Base-by-base conservation (phyloP, 495 filamentous ascomycete genomes). In the Penicillium bialowiezense region DNA sequence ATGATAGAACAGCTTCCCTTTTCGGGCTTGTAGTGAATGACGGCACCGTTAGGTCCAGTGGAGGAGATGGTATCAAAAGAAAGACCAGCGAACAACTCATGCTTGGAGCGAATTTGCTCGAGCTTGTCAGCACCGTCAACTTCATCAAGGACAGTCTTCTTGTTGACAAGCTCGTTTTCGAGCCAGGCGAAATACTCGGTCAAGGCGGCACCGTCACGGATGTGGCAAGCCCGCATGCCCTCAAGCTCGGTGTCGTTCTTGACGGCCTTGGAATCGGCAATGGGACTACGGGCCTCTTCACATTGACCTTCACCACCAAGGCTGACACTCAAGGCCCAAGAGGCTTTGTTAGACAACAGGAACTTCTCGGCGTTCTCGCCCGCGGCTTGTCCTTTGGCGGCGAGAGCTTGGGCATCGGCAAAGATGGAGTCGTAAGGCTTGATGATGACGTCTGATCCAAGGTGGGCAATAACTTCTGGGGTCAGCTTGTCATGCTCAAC, bases 41-140 rank as follows among this genome's bases (percentile, higher is more conserved):
- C 83, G 2, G 95, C 95, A 28, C 91, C 93, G 71, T 99, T 97
- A 17, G 93, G 71, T 5, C 95, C 95, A 1, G 90, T 96, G 0
- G 91, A 95, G 9, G 93, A 97, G 53, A 99, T 97, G 4, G 95
- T 96, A 55, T 89, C 84, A 58, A 99, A 99, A 3, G 91, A 96
- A 7, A 97, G 78, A 18, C 95, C 95, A 41, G 88, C 90, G 63
- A 91, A 97, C 48, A 88, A 75, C 37, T 90, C 79, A 20, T 92
- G 82, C 67, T 89, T 88, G 38, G 83, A 83, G 55, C 95, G 83
- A 36, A 95, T 77, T 45, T 83, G 71, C 62, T 96, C 91, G 23
- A 99, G 75, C 68, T 92, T 93, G 62, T 97, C 90, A 2, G 91
- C 93, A 18, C 79, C 95, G 49, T 89, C 82, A 17, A 96, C 89